Evolutionary conservation across 2,329 filamentous ascomycete genomes (phyloP), one percentile per base, ranked within the genome.

Genomic region (Paracoccidioides brasiliensis): DNA sequence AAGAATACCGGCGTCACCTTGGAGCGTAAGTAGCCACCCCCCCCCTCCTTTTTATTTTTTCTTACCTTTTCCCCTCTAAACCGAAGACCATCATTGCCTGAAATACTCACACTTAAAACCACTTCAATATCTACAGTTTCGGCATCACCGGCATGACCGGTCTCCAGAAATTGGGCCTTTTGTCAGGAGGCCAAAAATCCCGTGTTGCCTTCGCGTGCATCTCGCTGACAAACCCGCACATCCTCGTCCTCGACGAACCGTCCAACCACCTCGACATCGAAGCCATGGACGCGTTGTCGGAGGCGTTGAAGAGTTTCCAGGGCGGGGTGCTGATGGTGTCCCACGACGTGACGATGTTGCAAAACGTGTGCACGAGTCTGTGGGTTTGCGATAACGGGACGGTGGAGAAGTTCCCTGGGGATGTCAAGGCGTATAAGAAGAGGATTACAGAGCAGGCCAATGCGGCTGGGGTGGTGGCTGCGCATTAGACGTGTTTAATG

Each of bases 191-290:
- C 76, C 93, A 98, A 69, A 98, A 98, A 72, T 97, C 90, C 53
- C 88, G 93, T 76, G 93, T 98, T 1, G 93, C 93, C 6, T 98
- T 98, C 72, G 91, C 93, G n/a, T 97, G 91, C 68, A 74, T 98
- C 59, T 91, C 90, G 0, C 76, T 98, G 61, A 88, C 84, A 51
- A 95, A 97, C 72, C 93, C 93, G 15, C 93, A 98, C 68, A 97
- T 98, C 62, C 80, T 98, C 49, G 91, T 98, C 58, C 86, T 98
- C 52, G 93, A 98, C 80, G 93, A 98, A 73, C 93, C 93, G 69
- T 95, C 89, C 61, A 98, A 98, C 77, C 93, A 98, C 72, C 77
- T 98, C 65, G 93, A 98, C 81, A 97, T 98, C 64, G 93, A 98
- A 72, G 93, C 93, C 61, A 96, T 98, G 93, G 93, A 98, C 70